Evolutionary conservation across 139 green algal species (phyloP), one percentile per base, ranked within the genome.

Genomic region (Chlamydomonas applanata): DNA sequence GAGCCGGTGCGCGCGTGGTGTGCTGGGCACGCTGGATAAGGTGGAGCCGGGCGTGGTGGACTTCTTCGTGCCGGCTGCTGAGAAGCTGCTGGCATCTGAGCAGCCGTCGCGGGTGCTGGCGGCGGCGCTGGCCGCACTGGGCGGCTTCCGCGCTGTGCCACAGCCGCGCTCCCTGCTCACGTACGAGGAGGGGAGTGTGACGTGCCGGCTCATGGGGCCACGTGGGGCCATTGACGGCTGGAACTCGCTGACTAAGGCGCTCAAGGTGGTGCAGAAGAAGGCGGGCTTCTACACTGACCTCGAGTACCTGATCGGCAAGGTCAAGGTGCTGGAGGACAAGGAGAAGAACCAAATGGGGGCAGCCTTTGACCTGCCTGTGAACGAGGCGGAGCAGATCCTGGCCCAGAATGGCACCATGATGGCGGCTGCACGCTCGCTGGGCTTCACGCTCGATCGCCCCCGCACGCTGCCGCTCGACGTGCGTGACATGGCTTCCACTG

Each of bases 41-140:
- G 85, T 89, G 82, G n/a, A 97, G 56, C 54, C 72, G 20, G 78
- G 85, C 19, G 85, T 98, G 14, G 82, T 89, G n/a, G 75, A 88
- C 0, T 96, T 94, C 78, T 98, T 98, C 65, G 56, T 85, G 74
- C 86, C 88, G 22, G 88, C 93, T 24, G 94, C 94, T 2, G 75
- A 89, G 72, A 66, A 82, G 40, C 76, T 98, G 52, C 76, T 98
- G 35, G 66, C 73, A 1, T 82, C 79, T 4, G 77, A 79, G 16
- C 82, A 93, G 70, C 87, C 88, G 16, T 44, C 49, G 11, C 75
- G 84, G 14, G 80, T 90, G 56, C 79, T 97, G 53, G 89, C 92
- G n/a, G 85, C 87, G 7, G 92, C 94, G 9, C 89, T 99, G 33
- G 96, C 94, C 0, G 84, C 89, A 24, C 84, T 99, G 76, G 90